phyloP scores from a whole-genome alignment of 140 eudicot species.

The Cichorium intybus region DNA sequence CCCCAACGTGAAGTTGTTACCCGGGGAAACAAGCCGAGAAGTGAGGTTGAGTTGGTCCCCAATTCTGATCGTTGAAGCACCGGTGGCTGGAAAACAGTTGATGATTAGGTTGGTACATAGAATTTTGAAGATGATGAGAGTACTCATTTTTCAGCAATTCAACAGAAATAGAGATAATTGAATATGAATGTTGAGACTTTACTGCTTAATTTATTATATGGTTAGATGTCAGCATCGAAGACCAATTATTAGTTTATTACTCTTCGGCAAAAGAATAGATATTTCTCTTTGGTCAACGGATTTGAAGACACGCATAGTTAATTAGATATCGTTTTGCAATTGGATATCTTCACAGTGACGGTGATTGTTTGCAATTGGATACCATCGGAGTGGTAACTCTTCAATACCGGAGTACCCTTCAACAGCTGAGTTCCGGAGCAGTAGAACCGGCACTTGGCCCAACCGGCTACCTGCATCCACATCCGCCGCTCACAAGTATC shows the following conservation, averaged over 20 bases:
- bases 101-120: conserved; percentile 14
- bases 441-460: no score
- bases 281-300: no score
- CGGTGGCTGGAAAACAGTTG: conserved; percentile 3
- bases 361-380: no score
- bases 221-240: not conserved
- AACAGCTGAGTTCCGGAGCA: no score
- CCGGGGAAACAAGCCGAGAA: conserved; percentile 33
- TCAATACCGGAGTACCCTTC: no score
- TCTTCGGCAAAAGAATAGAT: no score
- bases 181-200: not conserved
- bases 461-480: no score
- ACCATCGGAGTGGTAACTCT: no score
- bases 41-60: conserved; percentile 39
- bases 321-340: no score
- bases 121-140: conserved; percentile 19
- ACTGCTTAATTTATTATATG: not conserved
- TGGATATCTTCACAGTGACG: no score
- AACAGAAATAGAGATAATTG: not conserved
- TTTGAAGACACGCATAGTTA: no score
- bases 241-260: not conserved
- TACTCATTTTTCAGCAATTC: not conserved
- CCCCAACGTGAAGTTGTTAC: conserved; percentile 36
- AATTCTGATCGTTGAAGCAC: conserved; percentile 14
- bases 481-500: no score